Evolutionary conservation across 805 yeast genomes (phyloP).

Genomic region (Sugiyamaella lignohabitans): DNA sequence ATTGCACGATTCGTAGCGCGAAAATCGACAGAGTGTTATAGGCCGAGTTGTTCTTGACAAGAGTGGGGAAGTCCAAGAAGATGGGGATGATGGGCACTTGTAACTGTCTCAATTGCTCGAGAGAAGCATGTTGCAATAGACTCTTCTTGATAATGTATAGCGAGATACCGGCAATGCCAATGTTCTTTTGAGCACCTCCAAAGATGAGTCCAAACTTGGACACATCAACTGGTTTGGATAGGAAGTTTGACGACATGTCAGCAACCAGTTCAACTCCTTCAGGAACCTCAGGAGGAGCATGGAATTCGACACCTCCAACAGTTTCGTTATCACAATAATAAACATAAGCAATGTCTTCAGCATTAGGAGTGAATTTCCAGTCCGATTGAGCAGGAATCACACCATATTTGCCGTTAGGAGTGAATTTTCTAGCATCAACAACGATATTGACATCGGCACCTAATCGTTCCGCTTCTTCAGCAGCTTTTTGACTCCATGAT

Average conservation of each 20-base stretch:
- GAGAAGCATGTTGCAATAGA: slow-evolving; percentile 54
- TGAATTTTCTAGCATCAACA: slow-evolving; percentile 51
- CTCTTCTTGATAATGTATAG: slow-evolving; percentile 83
- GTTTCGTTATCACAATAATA: slow-evolving; percentile 97
- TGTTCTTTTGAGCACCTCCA: slow-evolving; percentile 98
- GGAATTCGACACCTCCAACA: slow-evolving; percentile 89
- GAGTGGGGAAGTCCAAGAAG: slow-evolving; percentile 81
- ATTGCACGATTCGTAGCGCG: slow-evolving; percentile 76
- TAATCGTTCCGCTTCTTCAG: slow-evolving; percentile 78
- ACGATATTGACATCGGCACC: slow-evolving; percentile 69
- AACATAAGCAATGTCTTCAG: slow-evolving; percentile 66
- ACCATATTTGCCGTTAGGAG: slow-evolving; percentile 45
- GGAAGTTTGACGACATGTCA: slow-evolving; percentile 89
- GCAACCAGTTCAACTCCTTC: slow-evolving; percentile 77
- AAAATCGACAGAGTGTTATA: slow-evolving; percentile 95
- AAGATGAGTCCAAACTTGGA: slow-evolving; percentile 79
- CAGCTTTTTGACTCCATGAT: slow-evolving; percentile 84
- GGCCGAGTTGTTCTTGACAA: slow-evolving; percentile 81
- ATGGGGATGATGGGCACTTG: slow-evolving; percentile 81
- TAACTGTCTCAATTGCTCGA: slow-evolving; percentile 51
- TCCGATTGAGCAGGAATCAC: slow-evolving; percentile 57
- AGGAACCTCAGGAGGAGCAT: slow-evolving; percentile 47
- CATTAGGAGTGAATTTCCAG: slow-evolving; percentile 54
- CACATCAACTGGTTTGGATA: slow-evolving; percentile 75
- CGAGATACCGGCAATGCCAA: slow-evolving; percentile 94